phyloP scores from a whole-genome alignment of 2,329 filamentous ascomycete species.

The Lithohypha guttulata region DNA sequence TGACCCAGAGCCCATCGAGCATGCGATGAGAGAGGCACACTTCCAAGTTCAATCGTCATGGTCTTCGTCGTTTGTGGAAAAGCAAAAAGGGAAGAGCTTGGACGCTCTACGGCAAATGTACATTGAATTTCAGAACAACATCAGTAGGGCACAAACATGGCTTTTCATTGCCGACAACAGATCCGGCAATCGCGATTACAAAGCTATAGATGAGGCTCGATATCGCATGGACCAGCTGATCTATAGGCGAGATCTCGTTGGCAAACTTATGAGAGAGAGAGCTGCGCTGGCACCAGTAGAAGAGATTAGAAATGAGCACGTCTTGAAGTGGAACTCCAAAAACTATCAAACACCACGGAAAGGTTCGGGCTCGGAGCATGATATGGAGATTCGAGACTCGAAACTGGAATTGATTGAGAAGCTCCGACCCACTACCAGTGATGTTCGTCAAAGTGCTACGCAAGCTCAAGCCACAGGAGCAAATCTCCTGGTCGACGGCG shows the following conservation, averaged over 20 bases:
- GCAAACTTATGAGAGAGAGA: background rate
- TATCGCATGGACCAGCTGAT: background rate
- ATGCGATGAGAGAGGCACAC: background rate
- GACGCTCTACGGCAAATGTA: too few relatives aligned
- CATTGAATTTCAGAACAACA: too few relatives aligned
- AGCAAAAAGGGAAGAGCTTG: too few relatives aligned
- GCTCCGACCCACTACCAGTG: too few relatives aligned
- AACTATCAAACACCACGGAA: too few relatives aligned
- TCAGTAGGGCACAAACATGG: too few relatives aligned
- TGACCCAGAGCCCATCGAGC: background rate
- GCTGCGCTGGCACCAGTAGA: background rate
- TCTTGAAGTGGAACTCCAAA: too few relatives aligned
- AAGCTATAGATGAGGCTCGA: background rate
- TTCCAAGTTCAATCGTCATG: background rate
- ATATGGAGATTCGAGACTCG: background rate
- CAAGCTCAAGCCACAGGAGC: background rate
- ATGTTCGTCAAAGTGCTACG: too few relatives aligned
- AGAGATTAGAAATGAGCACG: background rate
- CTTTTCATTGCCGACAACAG: background rate
- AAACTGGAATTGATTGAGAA: too few relatives aligned
- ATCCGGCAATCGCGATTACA: background rate
- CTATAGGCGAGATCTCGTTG: background rate
- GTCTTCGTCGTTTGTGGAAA: too few relatives aligned
- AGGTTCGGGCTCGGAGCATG: background rate
- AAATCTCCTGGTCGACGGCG: too few relatives aligned